phyloP scores from a whole-genome alignment of 1,284 basidiomycete genomes.

The Fistulinella cinereoalba region DNA sequence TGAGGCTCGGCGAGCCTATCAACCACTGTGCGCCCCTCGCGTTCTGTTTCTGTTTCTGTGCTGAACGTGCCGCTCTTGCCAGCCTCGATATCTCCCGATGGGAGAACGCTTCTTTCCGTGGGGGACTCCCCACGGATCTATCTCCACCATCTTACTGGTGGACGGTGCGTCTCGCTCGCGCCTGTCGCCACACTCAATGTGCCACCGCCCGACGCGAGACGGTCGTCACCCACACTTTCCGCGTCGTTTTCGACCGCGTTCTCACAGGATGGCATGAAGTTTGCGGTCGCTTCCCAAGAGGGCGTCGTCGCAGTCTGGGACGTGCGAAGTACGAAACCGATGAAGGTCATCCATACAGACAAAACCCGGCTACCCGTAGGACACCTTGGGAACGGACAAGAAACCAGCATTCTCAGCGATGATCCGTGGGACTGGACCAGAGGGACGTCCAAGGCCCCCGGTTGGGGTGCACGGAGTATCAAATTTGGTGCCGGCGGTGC shows the following conservation, averaged over 20 bases:
- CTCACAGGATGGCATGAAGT: slow-evolving; percentile 75
- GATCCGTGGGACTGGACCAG: slow-evolving; percentile 66
- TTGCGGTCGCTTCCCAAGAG: slow-evolving; percentile 84
- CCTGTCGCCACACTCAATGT: slow-evolving; percentile 56
- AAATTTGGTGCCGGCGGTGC: slow-evolving; percentile 65
- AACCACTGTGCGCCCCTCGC: slow-evolving; percentile 53
- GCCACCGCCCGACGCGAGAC: slow-evolving; percentile 47
- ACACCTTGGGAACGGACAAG: slow-evolving; percentile 40
- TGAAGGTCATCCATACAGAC: slow-evolving; percentile 63
- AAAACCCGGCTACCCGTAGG: slow-evolving; percentile 39
- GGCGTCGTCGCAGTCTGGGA: slow-evolving; percentile 81
- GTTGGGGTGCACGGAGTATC: slow-evolving; percentile 74
- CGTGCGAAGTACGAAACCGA: slow-evolving; percentile 65
- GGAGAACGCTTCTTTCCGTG: slow-evolving; percentile 77
- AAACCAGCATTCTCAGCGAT: slow-evolving; percentile 57
- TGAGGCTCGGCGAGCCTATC: slow-evolving; percentile 66
- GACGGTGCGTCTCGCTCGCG: slow-evolving; percentile 52
- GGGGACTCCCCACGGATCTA: slow-evolving; percentile 83
- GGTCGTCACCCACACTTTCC: slow-evolving; percentile 46
- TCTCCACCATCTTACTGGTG: slow-evolving; percentile 66
- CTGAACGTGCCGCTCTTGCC: slow-evolving; percentile 9
- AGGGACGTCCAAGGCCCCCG: slow-evolving; percentile 55
- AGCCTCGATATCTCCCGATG: slow-evolving; percentile 85
- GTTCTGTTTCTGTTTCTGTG: slow-evolving; percentile 30
- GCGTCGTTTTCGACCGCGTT: slow-evolving; percentile 86